Evolutionary conservation across 2,329 filamentous ascomycete genomes (phyloP).

Genomic region (Aspergillus jensenii): DNA sequence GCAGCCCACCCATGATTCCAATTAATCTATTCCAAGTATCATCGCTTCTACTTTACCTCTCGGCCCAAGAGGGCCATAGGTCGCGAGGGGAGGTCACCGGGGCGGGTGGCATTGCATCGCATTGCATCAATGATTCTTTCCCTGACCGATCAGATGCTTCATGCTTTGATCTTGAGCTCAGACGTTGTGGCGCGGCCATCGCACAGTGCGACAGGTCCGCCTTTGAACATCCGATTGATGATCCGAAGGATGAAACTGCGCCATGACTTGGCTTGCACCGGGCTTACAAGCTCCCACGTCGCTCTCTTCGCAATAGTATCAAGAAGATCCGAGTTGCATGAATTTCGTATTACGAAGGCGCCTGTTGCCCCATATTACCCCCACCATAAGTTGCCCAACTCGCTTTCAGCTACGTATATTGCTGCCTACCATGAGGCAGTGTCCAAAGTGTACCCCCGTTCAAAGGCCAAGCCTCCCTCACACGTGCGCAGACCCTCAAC

Average conservation of each 20-base stretch:
- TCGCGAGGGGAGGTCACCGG: no score
- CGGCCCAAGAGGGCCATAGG: neutral
- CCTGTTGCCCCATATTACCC: neutral
- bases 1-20: neutral
- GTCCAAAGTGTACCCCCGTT: no score
- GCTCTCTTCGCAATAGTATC: no score
- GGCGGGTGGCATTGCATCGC: slow-evolving; percentile 4
- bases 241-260: neutral
- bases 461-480: no score
- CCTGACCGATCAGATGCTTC: neutral
- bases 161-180: slow-evolving; percentile 4
- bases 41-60: neutral
- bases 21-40: neutral
- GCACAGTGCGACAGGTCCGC: neutral
- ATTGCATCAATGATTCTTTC: neutral
- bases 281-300: neutral
- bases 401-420: neutral
- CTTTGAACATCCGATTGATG: neutral
- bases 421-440: neutral
- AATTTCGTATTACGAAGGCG: neutral
- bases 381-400: neutral
- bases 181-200: slow-evolving; percentile 3
- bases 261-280: neutral
- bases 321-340: no score
- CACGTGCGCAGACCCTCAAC: neutral